phyloP scores from a whole-genome alignment of 768 basidiomycete genomes.

The Boletus subparvulus region DNA sequence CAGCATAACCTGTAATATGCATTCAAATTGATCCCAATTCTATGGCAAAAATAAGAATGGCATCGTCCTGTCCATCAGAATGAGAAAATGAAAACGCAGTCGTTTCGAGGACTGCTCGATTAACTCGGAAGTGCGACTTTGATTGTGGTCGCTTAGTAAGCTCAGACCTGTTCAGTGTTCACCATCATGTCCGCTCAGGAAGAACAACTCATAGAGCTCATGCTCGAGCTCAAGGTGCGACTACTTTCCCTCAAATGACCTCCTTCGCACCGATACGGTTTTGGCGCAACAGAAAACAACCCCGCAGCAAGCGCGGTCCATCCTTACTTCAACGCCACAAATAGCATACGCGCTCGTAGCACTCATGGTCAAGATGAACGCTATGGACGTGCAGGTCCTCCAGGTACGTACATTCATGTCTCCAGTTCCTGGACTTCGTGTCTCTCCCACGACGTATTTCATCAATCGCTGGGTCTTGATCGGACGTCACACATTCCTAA shows the following conservation, averaged over 20 bases:
- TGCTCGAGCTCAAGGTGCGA: constrained; percentile 66
- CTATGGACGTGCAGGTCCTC: constrained; percentile 71
- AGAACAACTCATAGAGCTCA: constrained; percentile 71
- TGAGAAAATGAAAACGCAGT: too few species aligned
- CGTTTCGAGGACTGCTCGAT: too few species aligned
- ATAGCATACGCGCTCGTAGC: constrained; percentile 76
- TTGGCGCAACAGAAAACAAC: constrained; percentile 62
- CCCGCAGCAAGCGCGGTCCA: constrained; percentile 62
- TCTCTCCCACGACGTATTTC: neutral
- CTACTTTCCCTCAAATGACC: neutral
- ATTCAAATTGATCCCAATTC: too few species aligned
- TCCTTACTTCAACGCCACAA: constrained; percentile 70
- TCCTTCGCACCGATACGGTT: neutral
- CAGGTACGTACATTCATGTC: constrained; percentile 45
- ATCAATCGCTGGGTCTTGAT: neutral
- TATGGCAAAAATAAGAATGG: too few species aligned
- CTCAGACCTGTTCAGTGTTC: neutral
- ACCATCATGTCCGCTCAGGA: constrained; percentile 52
- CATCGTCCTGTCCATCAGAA: too few species aligned
- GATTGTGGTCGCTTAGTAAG: constrained; percentile 15
- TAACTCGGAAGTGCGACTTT: too few species aligned
- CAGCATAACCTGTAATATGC: too few species aligned
- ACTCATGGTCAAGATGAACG: constrained; percentile 76
- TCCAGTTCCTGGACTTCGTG: neutral
- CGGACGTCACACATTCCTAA: constrained; percentile 4